Conservation (phyloP, 352 stramenopile species). For the Phytopythium boreale region DNA sequence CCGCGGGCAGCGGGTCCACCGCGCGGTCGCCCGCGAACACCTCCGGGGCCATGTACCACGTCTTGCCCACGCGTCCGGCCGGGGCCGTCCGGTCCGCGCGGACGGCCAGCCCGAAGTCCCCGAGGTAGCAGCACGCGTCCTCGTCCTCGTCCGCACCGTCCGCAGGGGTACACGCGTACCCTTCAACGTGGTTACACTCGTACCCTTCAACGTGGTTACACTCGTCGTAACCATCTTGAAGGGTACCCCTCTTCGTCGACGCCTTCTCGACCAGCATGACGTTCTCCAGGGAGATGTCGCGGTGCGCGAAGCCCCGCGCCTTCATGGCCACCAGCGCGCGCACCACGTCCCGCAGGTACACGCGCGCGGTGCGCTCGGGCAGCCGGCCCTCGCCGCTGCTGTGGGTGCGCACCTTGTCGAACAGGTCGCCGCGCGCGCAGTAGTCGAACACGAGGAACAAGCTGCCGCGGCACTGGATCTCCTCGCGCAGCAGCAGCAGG, state of each 20-base stretch:
- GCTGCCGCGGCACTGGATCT: constrained; percentile 32
- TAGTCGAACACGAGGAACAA: constrained; percentile 57
- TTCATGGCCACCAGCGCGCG: constrained; percentile 33
- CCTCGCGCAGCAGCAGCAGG: constrained; percentile 43
- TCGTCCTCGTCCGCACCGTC: constrained; percentile 3
- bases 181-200: background rate
- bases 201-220: background rate
- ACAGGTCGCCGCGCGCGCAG: constrained; percentile 50
- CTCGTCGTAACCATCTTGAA: background rate
- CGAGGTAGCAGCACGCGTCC: constrained; percentile 38
- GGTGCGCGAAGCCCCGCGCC: constrained; percentile 45
- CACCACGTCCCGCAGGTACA: constrained; percentile 37
- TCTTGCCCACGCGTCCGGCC: constrained; percentile 46
- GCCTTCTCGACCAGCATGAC: constrained; percentile 28
- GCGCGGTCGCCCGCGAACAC: constrained; percentile 35
- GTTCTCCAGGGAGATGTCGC: constrained; percentile 67
- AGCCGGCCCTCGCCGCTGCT: constrained; percentile 28
- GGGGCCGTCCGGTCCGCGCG: constrained; percentile 14
- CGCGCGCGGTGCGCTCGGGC: constrained; percentile 26
- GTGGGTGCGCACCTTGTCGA: constrained; percentile 38
- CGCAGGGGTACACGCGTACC: background rate
- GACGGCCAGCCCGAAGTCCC: constrained; percentile 50
- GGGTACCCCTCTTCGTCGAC: background rate
- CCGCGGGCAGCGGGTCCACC: constrained; percentile 43
- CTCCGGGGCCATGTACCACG: constrained; percentile 69